phyloP scores from a whole-genome alignment of 176 grass and related monocot genomes.

The Oryza longistaminata region DNA sequence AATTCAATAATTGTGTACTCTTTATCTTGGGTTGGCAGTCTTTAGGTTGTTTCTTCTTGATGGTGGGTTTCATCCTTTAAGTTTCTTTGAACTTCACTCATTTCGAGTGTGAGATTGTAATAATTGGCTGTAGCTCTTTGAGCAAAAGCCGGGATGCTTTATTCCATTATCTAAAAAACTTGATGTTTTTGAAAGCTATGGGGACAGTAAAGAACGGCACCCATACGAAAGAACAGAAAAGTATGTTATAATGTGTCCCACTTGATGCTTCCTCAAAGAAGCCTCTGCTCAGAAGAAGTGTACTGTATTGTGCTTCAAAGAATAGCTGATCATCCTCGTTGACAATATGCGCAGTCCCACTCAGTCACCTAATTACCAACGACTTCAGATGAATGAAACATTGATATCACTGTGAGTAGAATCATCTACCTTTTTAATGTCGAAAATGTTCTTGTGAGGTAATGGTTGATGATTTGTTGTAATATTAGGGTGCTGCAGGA shows the following conservation, averaged over 20 bases:
- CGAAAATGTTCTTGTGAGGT: constrained; percentile 45
- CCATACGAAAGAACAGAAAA: neutral
- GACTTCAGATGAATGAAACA: constrained; percentile 23
- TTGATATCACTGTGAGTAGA: neutral
- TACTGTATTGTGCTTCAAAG: neutral
- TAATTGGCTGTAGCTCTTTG: too few species aligned
- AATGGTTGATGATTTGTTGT: constrained; percentile 31
- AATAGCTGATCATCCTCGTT: neutral
- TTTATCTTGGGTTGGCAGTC: too few species aligned
- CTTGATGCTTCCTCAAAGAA: neutral
- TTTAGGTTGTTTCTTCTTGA: too few species aligned
- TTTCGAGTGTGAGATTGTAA: too few species aligned
- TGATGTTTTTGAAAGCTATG: neutral
- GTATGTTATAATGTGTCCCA: neutral
- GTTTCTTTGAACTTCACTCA: too few species aligned
- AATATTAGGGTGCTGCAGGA: constrained; percentile 31
- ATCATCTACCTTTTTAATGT: constrained; percentile 49
- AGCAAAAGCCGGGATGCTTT: too few species aligned
- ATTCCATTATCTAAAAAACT: too few species aligned
- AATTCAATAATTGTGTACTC: too few species aligned
- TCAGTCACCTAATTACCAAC: constrained; percentile 26
- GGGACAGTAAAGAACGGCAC: neutral
- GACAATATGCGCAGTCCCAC: constrained; percentile 7
- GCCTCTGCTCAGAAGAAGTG: constrained; percentile 11
- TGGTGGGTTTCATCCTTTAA: too few species aligned